Percentiles rank a stretch among this genome's conserved stretches.
These are phyloP conservation scores for Ganoderma lucidum DNA, from an alignment of 1,284 basidiomycete genomes.

Conservation along the genomic window DNA sequence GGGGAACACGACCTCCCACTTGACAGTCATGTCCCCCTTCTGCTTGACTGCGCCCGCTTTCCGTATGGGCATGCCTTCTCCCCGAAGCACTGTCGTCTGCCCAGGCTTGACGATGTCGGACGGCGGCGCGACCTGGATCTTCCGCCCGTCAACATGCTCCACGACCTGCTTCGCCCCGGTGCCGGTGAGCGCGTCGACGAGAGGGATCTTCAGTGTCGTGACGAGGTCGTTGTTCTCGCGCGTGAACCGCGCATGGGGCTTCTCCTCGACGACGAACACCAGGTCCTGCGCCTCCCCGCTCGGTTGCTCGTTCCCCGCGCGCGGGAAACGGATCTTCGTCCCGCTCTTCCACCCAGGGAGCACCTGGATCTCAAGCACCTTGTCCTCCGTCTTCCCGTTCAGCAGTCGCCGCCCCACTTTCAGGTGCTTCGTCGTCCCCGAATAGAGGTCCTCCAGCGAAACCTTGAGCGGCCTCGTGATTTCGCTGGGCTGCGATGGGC, in stretches of 20 bases:
- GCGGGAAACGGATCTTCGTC: conserved; percentile 91
- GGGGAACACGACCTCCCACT: conserved; percentile 90
- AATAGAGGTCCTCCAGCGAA: conserved; percentile 91
- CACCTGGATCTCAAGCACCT: conserved; percentile 90
- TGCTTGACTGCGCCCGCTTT: conserved; percentile 77
- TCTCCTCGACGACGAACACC: conserved; percentile 93
- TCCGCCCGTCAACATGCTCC: conserved; percentile 81
- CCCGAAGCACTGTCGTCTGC: conserved; percentile 71
- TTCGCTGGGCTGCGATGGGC: conserved; percentile 59
- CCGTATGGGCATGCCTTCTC: conserved; percentile 92
- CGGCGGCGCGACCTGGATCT: conserved; percentile 75
- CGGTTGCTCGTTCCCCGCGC: conserved; percentile 87
- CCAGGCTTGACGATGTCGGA: conserved; percentile 81
- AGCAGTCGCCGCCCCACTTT: conserved; percentile 84
- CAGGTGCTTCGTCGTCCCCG: conserved; percentile 88
- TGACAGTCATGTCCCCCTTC: conserved; percentile 86
- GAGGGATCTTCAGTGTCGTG: conserved; percentile 68
- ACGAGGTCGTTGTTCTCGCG: conserved; percentile 87
- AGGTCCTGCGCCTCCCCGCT: conserved; percentile 83
- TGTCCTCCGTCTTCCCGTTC: conserved; percentile 85
- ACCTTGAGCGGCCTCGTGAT: conserved; percentile 88
- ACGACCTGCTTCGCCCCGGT: conserved; percentile 60
- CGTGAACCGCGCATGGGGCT: conserved; percentile 79
- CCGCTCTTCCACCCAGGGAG: conserved; percentile 90
- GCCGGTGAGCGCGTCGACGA: conserved; percentile 86